Base-by-base conservation (phyloP, 805 yeast genomes). In the Saturnispora kantuleensis region DNA sequence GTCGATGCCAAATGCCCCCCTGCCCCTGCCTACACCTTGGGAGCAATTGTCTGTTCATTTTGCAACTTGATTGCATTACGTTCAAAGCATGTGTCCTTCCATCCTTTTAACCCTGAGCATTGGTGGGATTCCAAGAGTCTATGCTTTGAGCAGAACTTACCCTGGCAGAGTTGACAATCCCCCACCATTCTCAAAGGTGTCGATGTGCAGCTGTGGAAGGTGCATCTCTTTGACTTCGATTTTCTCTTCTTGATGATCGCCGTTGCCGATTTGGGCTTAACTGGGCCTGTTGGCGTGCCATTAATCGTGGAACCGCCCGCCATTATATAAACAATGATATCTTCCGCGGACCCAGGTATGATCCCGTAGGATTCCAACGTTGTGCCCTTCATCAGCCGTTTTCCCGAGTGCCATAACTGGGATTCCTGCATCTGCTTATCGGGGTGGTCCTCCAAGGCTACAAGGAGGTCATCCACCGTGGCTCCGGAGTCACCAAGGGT, bases 131-230 rank as follows among this genome's bases (percentile, higher is more conserved):
- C 96, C 65, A 88, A 69, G 45, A 87, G 69, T 46, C 96, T 74
- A 66, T 87, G 96, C 56, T 83, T 82, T 30, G 90, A 81, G 63
- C 96, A 87, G 62, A 77, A 87, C 56, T 81, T 82, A 38, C 95
- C 94, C 39, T 76, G 76, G 62, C 96, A 87, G 58, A 80, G 83
- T 44, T 79, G 74, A 62, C 96, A 87, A 60, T 81, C 88, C 39
- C 96, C 96, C 37, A 85, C 79, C 69, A 76, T 70, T 52, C 79
- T 66, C 40, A 75, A 65, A 1, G 89, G 85, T 10, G 76, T 67
- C n/a, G 81, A 71, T 16, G 73, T 68, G 64, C 96, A 87, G 28
- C 67, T 56, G 30, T 62, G 63, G 60, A 77, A 77, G 17, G 79
- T 66, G 61, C 81, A 76, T 48, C 62, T 66, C 38, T 52, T 56